Evolutionary conservation across 2,329 filamentous ascomycete species (phyloP).

Genomic region (Sporothrix inflata): DNA sequence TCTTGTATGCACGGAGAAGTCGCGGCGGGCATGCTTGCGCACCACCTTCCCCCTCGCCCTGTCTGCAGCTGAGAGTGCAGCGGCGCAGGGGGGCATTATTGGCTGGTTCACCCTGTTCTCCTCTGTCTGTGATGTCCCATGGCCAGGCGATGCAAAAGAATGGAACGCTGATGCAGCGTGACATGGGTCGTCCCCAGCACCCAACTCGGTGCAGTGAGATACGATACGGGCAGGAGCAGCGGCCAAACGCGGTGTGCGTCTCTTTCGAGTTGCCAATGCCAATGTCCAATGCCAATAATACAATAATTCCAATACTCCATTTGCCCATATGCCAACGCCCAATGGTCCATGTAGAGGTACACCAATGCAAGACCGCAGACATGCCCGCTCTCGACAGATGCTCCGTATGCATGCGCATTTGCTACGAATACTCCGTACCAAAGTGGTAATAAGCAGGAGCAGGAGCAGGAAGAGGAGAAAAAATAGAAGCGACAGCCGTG

Average conservation of each 20-base stretch:
- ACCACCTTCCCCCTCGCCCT: neutral
- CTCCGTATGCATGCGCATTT: slow-evolving; percentile 6
- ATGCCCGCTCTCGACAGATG: slow-evolving; percentile 2
- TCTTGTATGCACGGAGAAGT: neutral
- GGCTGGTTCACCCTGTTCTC: slow-evolving; percentile 1
- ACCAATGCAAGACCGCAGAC: slow-evolving; percentile 12
- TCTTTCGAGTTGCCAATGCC: neutral
- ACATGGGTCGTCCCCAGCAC: slow-evolving; percentile 4
- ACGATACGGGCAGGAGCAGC: neutral
- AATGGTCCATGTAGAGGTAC: slow-evolving; percentile 4
- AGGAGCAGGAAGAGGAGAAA: neutral
- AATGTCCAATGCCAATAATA: slow-evolving; percentile 9
- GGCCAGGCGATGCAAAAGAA: slow-evolving; percentile 17
- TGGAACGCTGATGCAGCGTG: slow-evolving; percentile 20
- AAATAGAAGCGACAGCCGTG: neutral
- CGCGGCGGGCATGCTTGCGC: slow-evolving; percentile 7
- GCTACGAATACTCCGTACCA: neutral
- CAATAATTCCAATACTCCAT: neutral
- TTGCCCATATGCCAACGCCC: neutral
- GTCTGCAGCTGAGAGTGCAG: slow-evolving; percentile 5
- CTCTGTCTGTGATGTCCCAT: neutral
- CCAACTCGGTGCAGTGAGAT: slow-evolving; percentile 1
- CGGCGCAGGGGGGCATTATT: neutral
- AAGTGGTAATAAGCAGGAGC: slow-evolving; percentile 1
- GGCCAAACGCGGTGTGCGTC: neutral